Base-by-base conservation (phyloP, 2,329 filamentous ascomycete genomes). In the Aureobasidium sp. region DNA sequence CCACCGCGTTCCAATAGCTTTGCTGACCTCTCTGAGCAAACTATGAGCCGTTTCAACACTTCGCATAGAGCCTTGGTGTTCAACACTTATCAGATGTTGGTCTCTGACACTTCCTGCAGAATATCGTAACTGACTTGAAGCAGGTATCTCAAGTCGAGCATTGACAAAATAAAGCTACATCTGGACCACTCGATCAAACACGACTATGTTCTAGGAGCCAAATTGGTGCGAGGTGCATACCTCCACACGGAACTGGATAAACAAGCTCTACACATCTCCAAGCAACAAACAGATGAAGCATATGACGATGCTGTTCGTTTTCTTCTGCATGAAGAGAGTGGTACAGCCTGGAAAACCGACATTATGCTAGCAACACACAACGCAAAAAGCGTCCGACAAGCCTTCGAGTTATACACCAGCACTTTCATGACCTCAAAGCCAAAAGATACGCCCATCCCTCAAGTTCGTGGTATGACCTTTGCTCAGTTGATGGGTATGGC, bases 361-460 rank as follows among this genome's bases (percentile, higher is more conserved):
- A 29, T 57, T 4, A 34, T 57, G 53, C 39, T 57, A 22, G 53
- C 53, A 25, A 44, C 53, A 6, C 53, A 57, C 37, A 57, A 57
- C 25, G 42, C 53, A 4, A 25, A 44, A 44, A 57, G 39, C 14
- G 53, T 57, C 22, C 37, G 34, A 17, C 41, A 34, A 34, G 53
- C 53, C 17, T 45, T 57, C 7, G 53, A 42, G 2, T 29, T 57
- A 9, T 52, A 52, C 20, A 52, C 49, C n/a, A 39, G 34, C 34
- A 27, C 34, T 29, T 20, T 5, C 12, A 37, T 15, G 12, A 20
- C 27, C 9, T 66, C 74, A 29, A 66, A 68, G 51, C 69, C 68
- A 3, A 70, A 73, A 37, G 63, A 78, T 64, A 36, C 73, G 1
- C 77, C 77, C 3, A 78, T 82, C 1, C 76, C 79, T 5, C 31